Evolutionary conservation across 177 flowering plant genomes (phyloP).

Genomic region (Vitis hybrid): DNA sequence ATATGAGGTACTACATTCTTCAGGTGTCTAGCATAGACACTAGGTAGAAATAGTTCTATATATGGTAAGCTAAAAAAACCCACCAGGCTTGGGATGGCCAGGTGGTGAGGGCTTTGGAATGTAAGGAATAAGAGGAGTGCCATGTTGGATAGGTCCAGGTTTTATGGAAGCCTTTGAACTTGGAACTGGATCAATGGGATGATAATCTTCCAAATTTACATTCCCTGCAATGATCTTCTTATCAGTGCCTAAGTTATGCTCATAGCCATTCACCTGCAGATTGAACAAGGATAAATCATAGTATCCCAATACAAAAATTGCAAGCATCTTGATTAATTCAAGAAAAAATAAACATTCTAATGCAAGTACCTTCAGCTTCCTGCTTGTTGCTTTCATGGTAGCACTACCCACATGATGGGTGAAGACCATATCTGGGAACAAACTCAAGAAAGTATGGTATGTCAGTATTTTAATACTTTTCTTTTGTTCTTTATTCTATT

Average conservation of each 20-base stretch:
- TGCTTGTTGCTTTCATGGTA: slow-evolving; percentile 11
- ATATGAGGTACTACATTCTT: not conserved
- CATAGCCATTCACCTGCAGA: slow-evolving; percentile 20
- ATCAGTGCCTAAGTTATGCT: slow-evolving; percentile 3
- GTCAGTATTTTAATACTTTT: too few relatives aligned
- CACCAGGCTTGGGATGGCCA: slow-evolving; percentile 27
- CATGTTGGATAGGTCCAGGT: slow-evolving; percentile 74
- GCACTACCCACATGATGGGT: not conserved
- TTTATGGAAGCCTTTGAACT: slow-evolving; percentile 45
- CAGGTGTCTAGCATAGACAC: not conserved
- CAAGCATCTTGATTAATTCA: not conserved
- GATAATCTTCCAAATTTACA: slow-evolving; percentile 37
- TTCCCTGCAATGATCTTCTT: slow-evolving; percentile 12
- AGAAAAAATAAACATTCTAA: not conserved
- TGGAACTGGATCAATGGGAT: slow-evolving; percentile 38
- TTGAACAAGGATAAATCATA: not conserved
- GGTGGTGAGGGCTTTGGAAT: slow-evolving; percentile 66
- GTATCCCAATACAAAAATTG: not conserved
- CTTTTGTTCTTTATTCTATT: too few relatives aligned
- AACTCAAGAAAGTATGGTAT: not conserved
- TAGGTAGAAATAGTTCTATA: not conserved
- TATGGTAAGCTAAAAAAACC: slow-evolving; percentile 17
- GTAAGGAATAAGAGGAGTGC: slow-evolving; percentile 66
- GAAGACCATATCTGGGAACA: slow-evolving; percentile 21
- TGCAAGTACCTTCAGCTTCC: slow-evolving; percentile 50